Conservation (phyloP, 345 rosid genomes). For the Populus euphratica region DNA sequence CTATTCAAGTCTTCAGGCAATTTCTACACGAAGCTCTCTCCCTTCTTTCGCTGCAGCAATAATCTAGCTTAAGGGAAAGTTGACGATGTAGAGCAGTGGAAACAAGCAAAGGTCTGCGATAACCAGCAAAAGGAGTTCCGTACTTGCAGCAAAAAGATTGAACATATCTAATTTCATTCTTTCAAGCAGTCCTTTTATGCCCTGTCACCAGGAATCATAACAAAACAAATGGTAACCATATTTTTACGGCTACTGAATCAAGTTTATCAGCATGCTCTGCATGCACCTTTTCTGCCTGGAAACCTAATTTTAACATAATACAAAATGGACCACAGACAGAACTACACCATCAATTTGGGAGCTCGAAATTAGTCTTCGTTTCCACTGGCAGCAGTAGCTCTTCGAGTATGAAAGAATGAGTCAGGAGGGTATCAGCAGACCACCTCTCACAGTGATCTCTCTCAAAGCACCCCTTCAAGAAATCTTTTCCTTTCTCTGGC, state of each 20-base stretch:
- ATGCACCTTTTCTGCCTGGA: neutral
- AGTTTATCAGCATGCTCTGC: neutral
- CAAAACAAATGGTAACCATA: neutral
- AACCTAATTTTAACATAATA: neutral
- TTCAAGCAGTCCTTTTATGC: neutral
- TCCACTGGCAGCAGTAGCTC: neutral
- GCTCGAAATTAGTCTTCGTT: neutral
- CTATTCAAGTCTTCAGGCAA: neutral
- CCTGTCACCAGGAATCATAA: neutral
- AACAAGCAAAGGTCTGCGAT: too few species aligned
- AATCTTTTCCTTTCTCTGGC: neutral
- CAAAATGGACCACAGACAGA: neutral
- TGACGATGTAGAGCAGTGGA: too few species aligned
- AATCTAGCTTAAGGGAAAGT: too few species aligned
- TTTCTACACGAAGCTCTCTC: neutral
- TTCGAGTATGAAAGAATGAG: neutral
- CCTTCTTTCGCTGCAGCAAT: neutral
- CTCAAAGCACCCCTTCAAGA: neutral
- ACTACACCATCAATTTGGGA: neutral
- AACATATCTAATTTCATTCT: neutral
- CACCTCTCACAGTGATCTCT: neutral
- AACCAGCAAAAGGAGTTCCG: too few species aligned
- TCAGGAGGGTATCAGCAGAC: neutral
- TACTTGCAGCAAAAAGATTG: too few species aligned
- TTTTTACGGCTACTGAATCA: too few species aligned